Percentiles rank a stretch among this genome's conserved stretches.
phyloP scores from a whole-genome alignment of 768 basidiomycete genomes.

The Lentinula sp. region DNA sequence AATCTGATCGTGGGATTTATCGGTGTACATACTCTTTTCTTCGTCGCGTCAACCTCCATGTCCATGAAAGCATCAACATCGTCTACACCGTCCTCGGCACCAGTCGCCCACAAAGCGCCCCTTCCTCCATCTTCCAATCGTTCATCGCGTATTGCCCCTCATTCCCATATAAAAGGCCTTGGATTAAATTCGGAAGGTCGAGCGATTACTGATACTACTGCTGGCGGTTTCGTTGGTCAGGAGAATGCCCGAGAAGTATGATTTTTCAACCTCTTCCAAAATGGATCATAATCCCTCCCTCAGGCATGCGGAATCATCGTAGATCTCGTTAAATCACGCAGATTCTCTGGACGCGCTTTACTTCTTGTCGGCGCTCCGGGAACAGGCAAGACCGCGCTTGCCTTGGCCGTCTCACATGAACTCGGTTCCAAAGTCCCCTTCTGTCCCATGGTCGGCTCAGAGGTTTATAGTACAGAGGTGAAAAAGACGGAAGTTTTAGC shows the following conservation, averaged over 20 bases:
- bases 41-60: neutral
- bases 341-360: conserved; percentile 90
- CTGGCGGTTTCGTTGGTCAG: conserved; percentile 83
- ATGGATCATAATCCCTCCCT: neutral
- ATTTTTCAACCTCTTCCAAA: neutral
- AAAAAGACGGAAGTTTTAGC: conserved; percentile 99
- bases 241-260: conserved; percentile 77
- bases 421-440: conserved; percentile 94
- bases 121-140: conserved; percentile 64
- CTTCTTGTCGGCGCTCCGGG: conserved; percentile 94
- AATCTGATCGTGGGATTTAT: neutral
- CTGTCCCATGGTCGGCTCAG: conserved; percentile 97
- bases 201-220: conserved; percentile 60
- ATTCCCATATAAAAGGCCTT: conserved; percentile 96
- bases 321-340: conserved; percentile 84
- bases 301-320: conserved; percentile 93
- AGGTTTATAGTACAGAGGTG: conserved; percentile 95
- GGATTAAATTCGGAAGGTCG: conserved; percentile 82
- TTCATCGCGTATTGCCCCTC: conserved; percentile 79
- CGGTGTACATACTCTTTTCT: neutral
- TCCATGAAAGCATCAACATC: conserved; percentile 34
- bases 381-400: conserved; percentile 96
- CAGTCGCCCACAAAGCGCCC: conserved; percentile 68
- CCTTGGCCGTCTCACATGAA: conserved; percentile 92
- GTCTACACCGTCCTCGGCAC: conserved; percentile 38